Conservation (phyloP, 768 basidiomycete genomes). For the Auriscalpium orientale region DNA sequence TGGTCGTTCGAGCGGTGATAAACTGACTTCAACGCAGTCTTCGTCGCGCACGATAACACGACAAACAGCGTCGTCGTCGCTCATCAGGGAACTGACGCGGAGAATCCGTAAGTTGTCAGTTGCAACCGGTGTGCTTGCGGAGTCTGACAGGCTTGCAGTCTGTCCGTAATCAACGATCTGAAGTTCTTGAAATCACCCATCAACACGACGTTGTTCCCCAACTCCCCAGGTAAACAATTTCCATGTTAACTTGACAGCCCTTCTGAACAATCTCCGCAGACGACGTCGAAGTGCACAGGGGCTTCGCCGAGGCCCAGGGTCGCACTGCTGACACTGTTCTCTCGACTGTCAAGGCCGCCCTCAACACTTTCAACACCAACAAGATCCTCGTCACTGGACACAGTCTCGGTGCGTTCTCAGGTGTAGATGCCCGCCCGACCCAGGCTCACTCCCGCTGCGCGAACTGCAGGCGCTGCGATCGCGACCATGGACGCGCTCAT, state of each 20-base stretch:
- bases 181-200: slow-evolving; percentile 23
- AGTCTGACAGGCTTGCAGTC: slow-evolving; percentile 9
- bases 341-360: slow-evolving; percentile 22
- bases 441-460: not conserved
- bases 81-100: slow-evolving; percentile 33
- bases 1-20: not conserved
- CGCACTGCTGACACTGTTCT: slow-evolving; percentile 31
- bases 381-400: slow-evolving; percentile 39
- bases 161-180: slow-evolving; percentile 31
- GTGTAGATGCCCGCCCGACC: not conserved
- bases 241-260: not conserved
- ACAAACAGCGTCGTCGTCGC: slow-evolving; percentile 31
- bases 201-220: slow-evolving; percentile 27
- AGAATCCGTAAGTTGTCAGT: slow-evolving; percentile 20
- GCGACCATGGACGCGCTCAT: slow-evolving; percentile 38
- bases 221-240: slow-evolving; percentile 16
- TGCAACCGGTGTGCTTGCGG: not conserved
- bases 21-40: slow-evolving; percentile 18
- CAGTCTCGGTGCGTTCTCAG: slow-evolving; percentile 26
- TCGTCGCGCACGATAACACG: slow-evolving; percentile 29
- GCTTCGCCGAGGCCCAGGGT: slow-evolving; percentile 33
- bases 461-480: slow-evolving; percentile 31
- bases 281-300: slow-evolving; percentile 29
- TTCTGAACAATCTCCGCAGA: slow-evolving; percentile 11
- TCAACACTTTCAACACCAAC: slow-evolving; percentile 22